Base-by-base conservation (phyloP, 1,139 yeast species). In the Geotrichum citri-aurantii region DNA sequence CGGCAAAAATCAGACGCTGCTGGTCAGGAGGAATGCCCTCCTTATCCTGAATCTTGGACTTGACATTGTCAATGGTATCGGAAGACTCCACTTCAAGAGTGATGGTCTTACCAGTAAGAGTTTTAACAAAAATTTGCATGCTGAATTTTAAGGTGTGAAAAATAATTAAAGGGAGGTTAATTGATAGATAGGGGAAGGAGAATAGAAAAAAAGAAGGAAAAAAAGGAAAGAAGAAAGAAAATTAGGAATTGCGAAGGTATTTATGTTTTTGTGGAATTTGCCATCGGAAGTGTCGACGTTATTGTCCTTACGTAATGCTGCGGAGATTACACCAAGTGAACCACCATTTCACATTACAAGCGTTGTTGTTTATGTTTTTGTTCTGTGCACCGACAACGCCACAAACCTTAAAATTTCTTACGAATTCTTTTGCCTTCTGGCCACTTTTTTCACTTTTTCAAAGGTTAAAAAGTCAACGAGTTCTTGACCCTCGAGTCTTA, bases 71-170 rank as follows among this genome's bases (percentile, higher is more conserved):
- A 75, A 88, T 87, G 72, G 95, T 86, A 81, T 87, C 95, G 64
- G 92, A 85, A 68, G 93, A 86, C 79, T 88, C 95, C 68, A 87
- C 98, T 80, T 91, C 97, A 71, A 87, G 83, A 73, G 95, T 86
- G 75, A 86, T 86, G 76, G 92, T 92, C 90, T 92, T 93, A 81
- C 98, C 98, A 69, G 98, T 92, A 77, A 92, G 83, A 80, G 98
- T 92, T 82, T 92, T 92, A 82, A 92, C 97, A 83, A 92, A 92
- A 14, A 14, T 11, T 37, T 37, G 42, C 42, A 37, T 37, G 42
- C 11, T 37, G 17, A n/a, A 12, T 12, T 26, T 5, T 37, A 37
- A 37, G 17, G 42, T 37, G n/a, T 37, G 42, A 14, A 14, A n/a
- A 6, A 17, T 37, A 14, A n/a, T n/a, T 5, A 17, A n/a, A 12